A percentile compares a stretch with the other conserved stretches of the same genome.
These are phyloP conservation scores for Malassezia dermatis DNA, from an alignment of 1,284 basidiomycete species.

Conservation along the genomic window DNA sequence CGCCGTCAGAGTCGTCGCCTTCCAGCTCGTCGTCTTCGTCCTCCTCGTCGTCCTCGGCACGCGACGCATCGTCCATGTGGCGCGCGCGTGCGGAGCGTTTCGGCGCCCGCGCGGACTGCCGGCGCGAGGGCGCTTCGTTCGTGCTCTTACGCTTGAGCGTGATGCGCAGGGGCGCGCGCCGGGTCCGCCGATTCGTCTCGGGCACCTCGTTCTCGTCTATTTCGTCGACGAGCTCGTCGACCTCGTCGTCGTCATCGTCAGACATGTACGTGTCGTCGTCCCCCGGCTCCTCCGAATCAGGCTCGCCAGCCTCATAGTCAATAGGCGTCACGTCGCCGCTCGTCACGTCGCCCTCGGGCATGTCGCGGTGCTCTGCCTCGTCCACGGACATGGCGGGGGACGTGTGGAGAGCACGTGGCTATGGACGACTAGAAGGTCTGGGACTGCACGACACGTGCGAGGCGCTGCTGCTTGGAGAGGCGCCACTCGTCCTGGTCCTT, in stretches of 20 bases:
- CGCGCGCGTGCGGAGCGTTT: constrained; percentile 4
- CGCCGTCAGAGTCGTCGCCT: constrained; percentile 24
- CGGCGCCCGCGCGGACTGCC: neutral
- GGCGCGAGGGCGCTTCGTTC: constrained; percentile 5
- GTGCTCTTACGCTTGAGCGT: constrained; percentile 1
- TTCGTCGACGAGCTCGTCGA: constrained; percentile 17
- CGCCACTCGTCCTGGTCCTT: constrained; percentile 35
- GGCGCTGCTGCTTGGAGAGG: constrained; percentile 21
- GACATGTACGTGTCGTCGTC: neutral
- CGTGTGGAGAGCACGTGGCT: neutral
- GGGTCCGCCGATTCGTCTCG: constrained; percentile 9
- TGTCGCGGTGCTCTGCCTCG: neutral
- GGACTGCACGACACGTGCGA: constrained; percentile 11
- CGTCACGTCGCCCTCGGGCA: neutral
- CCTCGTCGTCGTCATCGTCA: constrained; percentile 13
- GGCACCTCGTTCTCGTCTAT: constrained; percentile 4
- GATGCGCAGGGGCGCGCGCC: constrained; percentile 11
- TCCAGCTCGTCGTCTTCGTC: constrained; percentile 30
- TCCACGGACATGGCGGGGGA: neutral
- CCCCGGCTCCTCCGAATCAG: constrained; percentile 4
- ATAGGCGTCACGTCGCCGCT: neutral
- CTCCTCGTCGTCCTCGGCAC: constrained; percentile 19
- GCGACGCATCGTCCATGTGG: constrained; percentile 13
- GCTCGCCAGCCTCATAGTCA: constrained; percentile 11
- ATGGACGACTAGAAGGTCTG: constrained; percentile 21